Evolutionary conservation across 768 basidiomycete species (phyloP), one percentile per base, ranked within the genome.

Genomic region (Hydnum rufescens): DNA sequence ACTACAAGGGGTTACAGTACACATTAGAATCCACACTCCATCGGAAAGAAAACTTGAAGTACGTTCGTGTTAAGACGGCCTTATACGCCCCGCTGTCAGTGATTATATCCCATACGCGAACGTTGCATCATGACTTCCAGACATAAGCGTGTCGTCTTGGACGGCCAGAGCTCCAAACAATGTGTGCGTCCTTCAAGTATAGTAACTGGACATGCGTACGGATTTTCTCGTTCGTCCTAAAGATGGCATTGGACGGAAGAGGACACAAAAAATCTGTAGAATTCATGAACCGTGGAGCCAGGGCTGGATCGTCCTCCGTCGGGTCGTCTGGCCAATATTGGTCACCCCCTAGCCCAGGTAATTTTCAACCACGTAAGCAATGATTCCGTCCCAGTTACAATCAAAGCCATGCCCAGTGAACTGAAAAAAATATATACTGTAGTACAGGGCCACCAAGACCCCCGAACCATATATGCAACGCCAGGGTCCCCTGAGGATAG

Each of bases 101-200:
- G 58, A 86, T 73, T 54, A 87, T 82, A 60, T 96, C 89, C 93
- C 93, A 96, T 42, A 97, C 80, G 32, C 93, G 80, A 43, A 96
- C 4, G 81, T 88, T 60, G 81, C 84, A 62, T 99, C 93, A 63
- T 96, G 96, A 62, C 89, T 93, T 32, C 93, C 93, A 25, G 89
- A 92, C 18, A 96, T 86, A 42, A 95, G 73, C 0, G 83, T 86
- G 36, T 86, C 72, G 4, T 89, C 90, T 57, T 89, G 72, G 18
- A 87, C 86, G 22, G 89, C 88, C n/a, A 95, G 70, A 4, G 90
- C 88, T 53, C 90, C 75, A 22, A 95, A 23, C 89, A 88, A 60
- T 86, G 81, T 52, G 82, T 82, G 60, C 97, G 93, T 0, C 95
- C 93, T 61, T 80, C 74, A 1, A n/a, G n/a, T n/a, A n/a, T n/a